Evolutionary conservation across 805 yeast species (phyloP).

Genomic region (Sugiyamaella floridensis): DNA sequence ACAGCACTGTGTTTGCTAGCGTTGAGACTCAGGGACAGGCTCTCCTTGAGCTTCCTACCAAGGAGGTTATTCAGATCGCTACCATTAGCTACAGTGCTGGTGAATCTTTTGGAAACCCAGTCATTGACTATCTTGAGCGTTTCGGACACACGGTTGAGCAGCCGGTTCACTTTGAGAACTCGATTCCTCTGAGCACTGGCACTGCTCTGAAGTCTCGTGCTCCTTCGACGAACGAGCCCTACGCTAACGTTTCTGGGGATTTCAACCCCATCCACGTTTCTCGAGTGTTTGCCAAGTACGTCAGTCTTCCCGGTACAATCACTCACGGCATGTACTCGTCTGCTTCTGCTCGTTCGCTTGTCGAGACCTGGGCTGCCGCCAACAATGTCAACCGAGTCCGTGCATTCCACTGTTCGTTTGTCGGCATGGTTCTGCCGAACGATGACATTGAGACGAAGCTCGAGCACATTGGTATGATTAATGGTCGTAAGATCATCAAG

Average conservation of each 20-base stretch:
- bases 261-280: constrained; percentile 98
- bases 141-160: constrained; percentile 92
- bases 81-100: constrained; percentile 83
- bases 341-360: constrained; percentile 89
- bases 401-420: constrained; percentile 84
- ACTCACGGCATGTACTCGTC: constrained; percentile 99
- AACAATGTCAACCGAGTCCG: constrained; percentile 93
- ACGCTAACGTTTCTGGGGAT: constrained; percentile 96
- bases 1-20: constrained; percentile 65
- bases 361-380: constrained; percentile 98
- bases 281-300: constrained; percentile 88
- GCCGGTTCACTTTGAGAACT: constrained; percentile 82
- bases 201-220: constrained; percentile 48
- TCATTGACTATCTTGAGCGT: constrained; percentile 84
- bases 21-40: constrained; percentile 83
- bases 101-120: constrained; percentile 94
- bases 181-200: constrained; percentile 71
- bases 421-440: constrained; percentile 97
- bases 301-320: constrained; percentile 91
- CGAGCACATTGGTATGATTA: constrained; percentile 97
- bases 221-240: constrained; percentile 93
- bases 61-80: constrained; percentile 80
- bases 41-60: constrained; percentile 82
- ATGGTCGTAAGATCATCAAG: constrained; percentile 95
- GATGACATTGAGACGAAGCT: constrained; percentile 78